phyloP scores from a whole-genome alignment of 2,329 filamentous ascomycete genomes.

The Zopfia rhizophila region DNA sequence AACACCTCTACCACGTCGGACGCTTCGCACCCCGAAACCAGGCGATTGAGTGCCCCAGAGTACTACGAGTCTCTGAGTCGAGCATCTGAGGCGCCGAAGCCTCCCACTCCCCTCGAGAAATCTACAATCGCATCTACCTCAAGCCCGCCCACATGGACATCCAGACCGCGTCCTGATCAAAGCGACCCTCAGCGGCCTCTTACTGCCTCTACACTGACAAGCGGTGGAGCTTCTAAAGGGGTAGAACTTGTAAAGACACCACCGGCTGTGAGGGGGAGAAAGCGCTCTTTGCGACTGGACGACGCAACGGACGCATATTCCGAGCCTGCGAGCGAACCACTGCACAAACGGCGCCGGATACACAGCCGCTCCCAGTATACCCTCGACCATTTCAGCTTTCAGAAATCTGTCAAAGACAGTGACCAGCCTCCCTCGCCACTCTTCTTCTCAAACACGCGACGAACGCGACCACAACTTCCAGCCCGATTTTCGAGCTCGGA shows the following conservation, averaged over 20 bases:
- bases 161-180: conserved; percentile 23
- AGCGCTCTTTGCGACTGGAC: conserved; percentile 26
- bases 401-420: conserved; percentile 30
- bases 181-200: conserved; percentile 19
- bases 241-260: conserved; percentile 24
- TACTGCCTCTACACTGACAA: conserved; percentile 22
- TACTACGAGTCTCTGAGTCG: conserved; percentile 26
- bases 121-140: conserved; percentile 13
- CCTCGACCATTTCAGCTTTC: conserved; percentile 49
- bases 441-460: conserved; percentile 62
- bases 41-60: conserved; percentile 31
- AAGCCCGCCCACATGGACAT: conserved; percentile 29
- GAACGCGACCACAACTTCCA: conserved; percentile 57
- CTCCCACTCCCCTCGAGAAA: conserved; percentile 23
- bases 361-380: conserved; percentile 43
- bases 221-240: conserved; percentile 14
- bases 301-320: conserved; percentile 6
- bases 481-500: conserved; percentile 67
- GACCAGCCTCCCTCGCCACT: conserved; percentile 59
- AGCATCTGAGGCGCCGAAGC: conserved; percentile 23
- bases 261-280: conserved; percentile 32
- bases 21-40: conserved; percentile 14
- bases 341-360: conserved; percentile 48
- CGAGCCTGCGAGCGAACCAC: conserved; percentile 39
- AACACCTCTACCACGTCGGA: conserved; percentile 23